These are phyloP conservation scores for Rhizopus stolonifer DNA, from an alignment of 371 early-diverging fungal genomes.

Conservation along the genomic window DNA sequence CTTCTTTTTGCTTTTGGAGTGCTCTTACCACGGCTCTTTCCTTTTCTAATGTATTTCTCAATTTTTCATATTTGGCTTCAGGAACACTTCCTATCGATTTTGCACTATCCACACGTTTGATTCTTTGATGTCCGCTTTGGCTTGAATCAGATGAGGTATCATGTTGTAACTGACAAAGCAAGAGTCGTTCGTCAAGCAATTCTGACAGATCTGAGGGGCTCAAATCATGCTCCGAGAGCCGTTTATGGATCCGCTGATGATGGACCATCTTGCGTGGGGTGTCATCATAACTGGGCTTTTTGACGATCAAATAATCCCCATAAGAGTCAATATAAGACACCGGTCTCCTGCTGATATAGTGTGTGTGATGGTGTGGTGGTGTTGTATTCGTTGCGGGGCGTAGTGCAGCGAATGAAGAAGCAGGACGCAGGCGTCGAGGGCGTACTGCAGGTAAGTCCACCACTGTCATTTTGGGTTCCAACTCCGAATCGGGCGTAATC, in stretches of 20 bases:
- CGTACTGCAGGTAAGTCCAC: neutral
- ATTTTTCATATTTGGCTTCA: slow-evolving; percentile 16
- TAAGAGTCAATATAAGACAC: slow-evolving; percentile 15
- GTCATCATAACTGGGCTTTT: neutral
- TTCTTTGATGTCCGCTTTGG: neutral
- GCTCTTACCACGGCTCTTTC: slow-evolving; percentile 39
- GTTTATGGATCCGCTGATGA: neutral
- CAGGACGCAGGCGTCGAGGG: neutral
- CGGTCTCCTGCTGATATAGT: slow-evolving; percentile 12
- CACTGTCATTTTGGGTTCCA: neutral
- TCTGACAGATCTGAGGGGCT: neutral
- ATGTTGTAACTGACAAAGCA: neutral
- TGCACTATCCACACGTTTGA: slow-evolving; percentile 14
- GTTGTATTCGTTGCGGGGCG: neutral
- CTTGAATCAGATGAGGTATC: slow-evolving; percentile 22
- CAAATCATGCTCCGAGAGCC: neutral
- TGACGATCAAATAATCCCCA: neutral
- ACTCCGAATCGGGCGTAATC: neutral
- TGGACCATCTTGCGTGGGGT: neutral
- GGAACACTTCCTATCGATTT: slow-evolving; percentile 12
- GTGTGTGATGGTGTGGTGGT: neutral
- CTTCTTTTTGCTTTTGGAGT: slow-evolving; percentile 49
- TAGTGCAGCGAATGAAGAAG: neutral
- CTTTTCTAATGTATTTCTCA: slow-evolving; percentile 30
- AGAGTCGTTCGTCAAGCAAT: neutral